phyloP scores from a whole-genome alignment of 179 eudicot species.

The Gypsophila paniculata region DNA sequence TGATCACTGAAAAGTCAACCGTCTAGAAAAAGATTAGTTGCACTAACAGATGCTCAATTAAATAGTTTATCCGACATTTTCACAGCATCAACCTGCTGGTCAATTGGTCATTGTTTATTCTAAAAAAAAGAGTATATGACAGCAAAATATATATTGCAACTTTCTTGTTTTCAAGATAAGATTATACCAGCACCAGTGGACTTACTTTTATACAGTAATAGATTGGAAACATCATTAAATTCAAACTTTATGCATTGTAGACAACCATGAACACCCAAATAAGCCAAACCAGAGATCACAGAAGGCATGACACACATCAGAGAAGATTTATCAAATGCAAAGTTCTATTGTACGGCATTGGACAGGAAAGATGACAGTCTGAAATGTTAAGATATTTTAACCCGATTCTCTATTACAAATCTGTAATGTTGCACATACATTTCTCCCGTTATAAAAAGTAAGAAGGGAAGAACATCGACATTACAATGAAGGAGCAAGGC shows the following conservation, averaged over 20 bases:
- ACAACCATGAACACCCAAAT: not conserved
- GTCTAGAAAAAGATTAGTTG: conserved; percentile 15
- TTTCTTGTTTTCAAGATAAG: not conserved
- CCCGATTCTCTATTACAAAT: conserved; percentile 8
- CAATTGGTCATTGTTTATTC: conserved; percentile 20
- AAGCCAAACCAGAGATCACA: not conserved
- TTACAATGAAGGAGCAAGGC: not conserved
- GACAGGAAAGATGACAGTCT: not conserved
- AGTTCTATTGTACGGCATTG: not conserved
- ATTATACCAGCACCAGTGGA: not conserved
- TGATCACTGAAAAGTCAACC: conserved; percentile 6
- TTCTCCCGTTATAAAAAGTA: not conserved
- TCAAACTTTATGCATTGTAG: not conserved
- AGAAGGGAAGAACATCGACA: not conserved
- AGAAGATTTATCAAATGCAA: too few species aligned
- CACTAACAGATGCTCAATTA: conserved; percentile 15
- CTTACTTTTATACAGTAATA: not conserved
- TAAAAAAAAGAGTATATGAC: not conserved
- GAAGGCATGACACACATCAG: not conserved
- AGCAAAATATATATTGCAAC: conserved; percentile 1
- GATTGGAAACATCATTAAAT: not conserved
- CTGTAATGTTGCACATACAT: conserved; percentile 4
- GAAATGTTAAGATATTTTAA: conserved; percentile 6
- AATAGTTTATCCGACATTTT: conserved; percentile 2
- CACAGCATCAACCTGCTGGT: not conserved